A percentile compares a stretch with the other conserved stretches of the same genome.
Evolutionary conservation across 1,284 basidiomycete genomes (phyloP).

Genomic region (Ganoderma sinense): DNA sequence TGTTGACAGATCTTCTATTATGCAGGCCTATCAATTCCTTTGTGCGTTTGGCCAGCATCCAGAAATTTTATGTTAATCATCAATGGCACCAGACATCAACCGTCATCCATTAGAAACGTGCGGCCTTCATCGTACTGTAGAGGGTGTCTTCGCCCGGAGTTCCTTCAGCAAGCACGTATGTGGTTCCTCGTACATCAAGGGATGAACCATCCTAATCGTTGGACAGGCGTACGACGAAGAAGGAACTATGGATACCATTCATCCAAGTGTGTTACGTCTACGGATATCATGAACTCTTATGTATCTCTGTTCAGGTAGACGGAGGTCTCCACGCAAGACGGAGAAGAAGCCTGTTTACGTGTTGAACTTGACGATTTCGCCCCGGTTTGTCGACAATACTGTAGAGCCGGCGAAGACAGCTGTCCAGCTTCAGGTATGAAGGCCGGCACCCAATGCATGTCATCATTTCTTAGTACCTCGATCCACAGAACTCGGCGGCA

Average conservation of each 20-base stretch:
- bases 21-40: slow-evolving; percentile 81
- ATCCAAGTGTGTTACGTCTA: slow-evolving; percentile 23
- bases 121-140: slow-evolving; percentile 77
- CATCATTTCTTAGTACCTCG: background rate
- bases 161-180: slow-evolving; percentile 74
- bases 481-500: slow-evolving; percentile 57
- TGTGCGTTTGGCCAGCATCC: slow-evolving; percentile 56
- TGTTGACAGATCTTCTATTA: background rate
- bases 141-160: slow-evolving; percentile 70
- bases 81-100: slow-evolving; percentile 73
- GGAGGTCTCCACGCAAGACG: slow-evolving; percentile 77
- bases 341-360: slow-evolving; percentile 86
- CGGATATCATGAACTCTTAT: background rate
- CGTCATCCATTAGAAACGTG: slow-evolving; percentile 72
- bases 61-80: background rate
- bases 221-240: slow-evolving; percentile 68
- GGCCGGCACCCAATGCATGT: background rate
- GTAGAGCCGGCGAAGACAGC: slow-evolving; percentile 78
- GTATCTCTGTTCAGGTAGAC: slow-evolving; percentile 37
- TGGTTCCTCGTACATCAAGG: background rate
- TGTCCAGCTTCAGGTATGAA: slow-evolving; percentile 72
- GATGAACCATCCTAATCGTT: background rate
- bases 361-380: slow-evolving; percentile 74
- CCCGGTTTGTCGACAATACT: slow-evolving; percentile 75
- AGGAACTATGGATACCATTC: slow-evolving; percentile 55